Evolutionary conservation across 345 rosid genomes (phyloP).

Genomic region (Brassica incana): DNA sequence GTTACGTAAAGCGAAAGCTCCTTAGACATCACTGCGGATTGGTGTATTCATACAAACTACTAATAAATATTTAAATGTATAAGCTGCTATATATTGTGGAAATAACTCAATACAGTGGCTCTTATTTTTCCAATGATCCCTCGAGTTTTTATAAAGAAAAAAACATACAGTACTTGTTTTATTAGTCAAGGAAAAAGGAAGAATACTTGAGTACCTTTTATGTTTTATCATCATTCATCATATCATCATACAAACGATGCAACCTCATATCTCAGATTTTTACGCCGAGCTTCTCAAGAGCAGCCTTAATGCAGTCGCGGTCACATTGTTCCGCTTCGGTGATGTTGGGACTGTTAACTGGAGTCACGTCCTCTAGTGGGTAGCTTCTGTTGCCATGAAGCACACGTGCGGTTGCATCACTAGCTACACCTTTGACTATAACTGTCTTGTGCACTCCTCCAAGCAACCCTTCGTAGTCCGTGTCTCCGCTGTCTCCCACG

Average conservation of each 20-base stretch:
- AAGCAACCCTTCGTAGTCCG: constrained; percentile 68
- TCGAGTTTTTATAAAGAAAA: neutral
- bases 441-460: constrained; percentile 63
- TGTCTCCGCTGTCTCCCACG: constrained; percentile 66
- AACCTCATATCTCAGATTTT: neutral
- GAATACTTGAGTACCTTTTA: neutral
- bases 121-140: neutral
- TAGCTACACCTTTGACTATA: constrained; percentile 48
- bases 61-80: neutral
- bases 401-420: constrained; percentile 42
- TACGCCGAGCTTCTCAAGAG: constrained; percentile 50
- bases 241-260: neutral
- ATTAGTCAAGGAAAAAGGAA: neutral
- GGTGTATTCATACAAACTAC: neutral
- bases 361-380: constrained; percentile 59
- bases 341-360: constrained; percentile 48
- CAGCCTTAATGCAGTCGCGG: constrained; percentile 35
- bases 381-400: constrained; percentile 56
- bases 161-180: neutral
- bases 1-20: neutral
- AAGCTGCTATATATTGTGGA: neutral
- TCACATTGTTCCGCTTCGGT: constrained; percentile 39
- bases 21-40: neutral
- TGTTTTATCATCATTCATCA: neutral
- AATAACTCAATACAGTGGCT: neutral